Evolutionary conservation across 2,329 filamentous ascomycete species (phyloP), one percentile per base, ranked within the genome.

Genomic region (Corinectria fuckeliana): DNA sequence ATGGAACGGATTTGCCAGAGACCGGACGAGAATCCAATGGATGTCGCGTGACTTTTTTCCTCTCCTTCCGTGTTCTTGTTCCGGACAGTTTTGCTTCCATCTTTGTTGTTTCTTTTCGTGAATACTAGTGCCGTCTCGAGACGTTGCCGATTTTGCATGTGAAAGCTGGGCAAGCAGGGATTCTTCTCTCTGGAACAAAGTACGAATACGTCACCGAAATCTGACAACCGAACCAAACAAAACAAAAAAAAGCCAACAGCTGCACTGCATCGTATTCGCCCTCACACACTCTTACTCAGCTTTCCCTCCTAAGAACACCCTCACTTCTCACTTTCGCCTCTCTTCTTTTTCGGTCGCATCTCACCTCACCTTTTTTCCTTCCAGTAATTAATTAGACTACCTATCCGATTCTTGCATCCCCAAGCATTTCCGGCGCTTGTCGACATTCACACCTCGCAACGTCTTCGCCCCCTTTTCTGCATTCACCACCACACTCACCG

Each of bases 41-140:
- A n/a, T n/a, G 65, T 69, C 67, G 67, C 67, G 67, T 69, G 67
- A 69, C 65, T 56, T 56, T 34, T 38, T 48, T 21, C 50, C 65
- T 64, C 58, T 59, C 58, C 38, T 50, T 44, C 30, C n/a, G n/a
- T n/a, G n/a, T 34, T 62, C 14, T 51, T 41, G 3, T 39, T 23
- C 42, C 16, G 34, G 26, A 9, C 8, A 21, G 30, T 32, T 30
- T 16, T 41, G 34, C 10, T 32, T 26, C 8, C 23, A 4, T 16
- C 32, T 28, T 23, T 58, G 53, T 34, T 53, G n/a, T 14, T 30
- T 18, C 48, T 41, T 18, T 28, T 34, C 21, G 13, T n/a, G 41
- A 30, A 39, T 38, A 11, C 34, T 18, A 13, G 44, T 54, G 28
- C 51, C 26, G 18, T 53, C 28, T 50, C 20, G 8, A 34, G 36